Evolutionary conservation across 2,329 filamentous ascomycete genomes (phyloP).

Genomic region (Xylaria sp.): DNA sequence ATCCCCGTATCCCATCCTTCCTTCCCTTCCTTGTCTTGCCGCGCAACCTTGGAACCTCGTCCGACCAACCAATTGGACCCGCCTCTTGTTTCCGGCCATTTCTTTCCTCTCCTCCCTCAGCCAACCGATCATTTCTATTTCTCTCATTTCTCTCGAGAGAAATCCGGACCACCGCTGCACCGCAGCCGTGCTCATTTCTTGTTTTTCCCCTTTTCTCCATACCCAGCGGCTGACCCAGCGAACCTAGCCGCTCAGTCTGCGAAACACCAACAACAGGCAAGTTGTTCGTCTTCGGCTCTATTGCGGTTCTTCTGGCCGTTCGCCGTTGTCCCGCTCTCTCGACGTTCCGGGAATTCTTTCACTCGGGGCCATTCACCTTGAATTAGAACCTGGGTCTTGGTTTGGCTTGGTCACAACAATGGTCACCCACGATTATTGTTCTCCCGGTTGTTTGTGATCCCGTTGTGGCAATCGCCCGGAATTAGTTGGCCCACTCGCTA

Average conservation of each 20-base stretch:
- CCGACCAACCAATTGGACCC: slow-evolving; percentile 30
- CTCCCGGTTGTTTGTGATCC: slow-evolving; percentile 37
- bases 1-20: slow-evolving; percentile 14
- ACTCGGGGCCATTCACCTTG: slow-evolving; percentile 14
- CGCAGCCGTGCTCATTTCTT: slow-evolving; percentile 27
- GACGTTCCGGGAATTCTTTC: slow-evolving; percentile 16
- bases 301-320: slow-evolving; percentile 13
- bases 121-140: slow-evolving; percentile 18
- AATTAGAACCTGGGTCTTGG: slow-evolving; percentile 19
- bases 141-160: slow-evolving; percentile 29
- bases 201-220: neutral
- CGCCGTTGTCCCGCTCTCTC: slow-evolving; percentile 17
- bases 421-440: slow-evolving; percentile 32
- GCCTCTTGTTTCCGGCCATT: slow-evolving; percentile 24
- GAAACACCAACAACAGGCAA: slow-evolving; percentile 4
- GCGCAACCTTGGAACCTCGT: slow-evolving; percentile 20
- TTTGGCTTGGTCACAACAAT: slow-evolving; percentile 36
- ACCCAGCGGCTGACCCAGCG: neutral
- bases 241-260: neutral
- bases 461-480: slow-evolving; percentile 26
- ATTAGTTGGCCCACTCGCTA: slow-evolving; percentile 11
- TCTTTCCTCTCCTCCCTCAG: slow-evolving; percentile 28
- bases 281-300: slow-evolving; percentile 2
- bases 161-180: slow-evolving; percentile 29
- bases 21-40: slow-evolving; percentile 14